Base-by-base conservation (phyloP, 805 yeast genomes). In the Priceomyces medius region DNA sequence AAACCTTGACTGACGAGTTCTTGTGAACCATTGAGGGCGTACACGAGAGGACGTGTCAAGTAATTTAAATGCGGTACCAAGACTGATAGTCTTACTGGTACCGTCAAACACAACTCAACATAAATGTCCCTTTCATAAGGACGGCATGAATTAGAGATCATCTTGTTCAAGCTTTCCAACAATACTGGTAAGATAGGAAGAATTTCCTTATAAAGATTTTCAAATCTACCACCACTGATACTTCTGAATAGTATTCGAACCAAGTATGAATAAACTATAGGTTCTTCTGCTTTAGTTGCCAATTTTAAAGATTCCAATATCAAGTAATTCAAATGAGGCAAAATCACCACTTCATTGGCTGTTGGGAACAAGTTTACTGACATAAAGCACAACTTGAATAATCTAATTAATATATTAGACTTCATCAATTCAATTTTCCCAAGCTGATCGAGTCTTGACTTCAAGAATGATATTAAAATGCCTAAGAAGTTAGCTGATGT, bases 161-260 rank as follows among this genome's bases (percentile, higher is more conserved):
- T 75, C 51, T 87, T 78, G 59, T 91, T 91, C 49, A 93, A 73
- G 2, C 95, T 83, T 48, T 89, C 97, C 31, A 93, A 68, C 31
- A 93, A 67, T 0, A 86, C 88, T 42, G 95, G 98, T 33, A 93
- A 66, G 28, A 93, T 72, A 0, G 99, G 99, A 70, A 89, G 77
- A 14, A 95, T 91, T 46, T 90, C 96, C 52, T 93, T 88, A 68
- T 95, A 95, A 13, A 93, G 70, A 40, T 83, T 81, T 61, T 93
- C 99, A 59, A 93, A 91, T 44, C 98, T 73, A 5, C 99, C 99
- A 38, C 99, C 98, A 24, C 97, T 96, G 35, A 93, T 90, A 54
- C 95, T 86, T 61, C 98, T 75, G 71, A 93, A 93, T 37, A 93
- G 67, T 0, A 96, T 88, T 53, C 98, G 73, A 17, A 93, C 84